A percentile compares a stretch with the other conserved stretches of the same genome.
These are phyloP conservation scores for Pisolithus thermaeus DNA, from an alignment of 1,284 basidiomycete genomes.

Conservation along the genomic window DNA sequence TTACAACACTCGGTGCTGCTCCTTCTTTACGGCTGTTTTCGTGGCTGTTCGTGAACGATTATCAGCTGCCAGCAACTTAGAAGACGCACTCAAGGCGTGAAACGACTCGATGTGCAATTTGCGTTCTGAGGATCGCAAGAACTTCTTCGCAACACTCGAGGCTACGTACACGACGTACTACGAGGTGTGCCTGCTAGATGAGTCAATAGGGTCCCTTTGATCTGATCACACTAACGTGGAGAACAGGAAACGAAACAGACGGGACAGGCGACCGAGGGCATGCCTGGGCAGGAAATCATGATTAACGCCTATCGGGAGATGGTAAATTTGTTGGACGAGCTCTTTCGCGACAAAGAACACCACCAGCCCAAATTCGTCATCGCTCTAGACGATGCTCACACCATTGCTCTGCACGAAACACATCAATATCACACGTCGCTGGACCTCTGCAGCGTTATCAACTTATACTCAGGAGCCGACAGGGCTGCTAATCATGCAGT, in stretches of 20 bases:
- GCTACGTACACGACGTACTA: not conserved
- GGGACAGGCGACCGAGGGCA: not conserved
- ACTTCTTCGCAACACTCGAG: not conserved
- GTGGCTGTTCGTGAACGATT: not conserved
- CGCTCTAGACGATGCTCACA: constrained; percentile 1
- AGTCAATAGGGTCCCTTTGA: constrained; percentile 8
- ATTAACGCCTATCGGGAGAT: not conserved
- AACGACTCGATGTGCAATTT: not conserved
- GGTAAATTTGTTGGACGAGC: too few relatives aligned
- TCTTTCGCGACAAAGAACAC: too few relatives aligned
- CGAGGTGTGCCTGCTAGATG: not conserved
- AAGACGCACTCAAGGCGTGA: not conserved
- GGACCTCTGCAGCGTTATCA: not conserved
- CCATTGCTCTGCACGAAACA: not conserved
- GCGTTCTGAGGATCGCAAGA: not conserved
- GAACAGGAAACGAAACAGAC: not conserved
- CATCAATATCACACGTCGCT: not conserved
- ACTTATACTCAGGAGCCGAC: not conserved
- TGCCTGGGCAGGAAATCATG: not conserved
- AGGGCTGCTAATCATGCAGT: not conserved
- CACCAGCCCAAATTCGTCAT: not conserved
- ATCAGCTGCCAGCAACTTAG: not conserved
- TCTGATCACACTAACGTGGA: constrained; percentile 5
- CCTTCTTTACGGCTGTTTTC: constrained; percentile 3
- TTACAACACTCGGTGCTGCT: constrained; percentile 3